Conservation (phyloP, 2,329 filamentous ascomycete genomes). For the Fusarium praegraminearum region DNA sequence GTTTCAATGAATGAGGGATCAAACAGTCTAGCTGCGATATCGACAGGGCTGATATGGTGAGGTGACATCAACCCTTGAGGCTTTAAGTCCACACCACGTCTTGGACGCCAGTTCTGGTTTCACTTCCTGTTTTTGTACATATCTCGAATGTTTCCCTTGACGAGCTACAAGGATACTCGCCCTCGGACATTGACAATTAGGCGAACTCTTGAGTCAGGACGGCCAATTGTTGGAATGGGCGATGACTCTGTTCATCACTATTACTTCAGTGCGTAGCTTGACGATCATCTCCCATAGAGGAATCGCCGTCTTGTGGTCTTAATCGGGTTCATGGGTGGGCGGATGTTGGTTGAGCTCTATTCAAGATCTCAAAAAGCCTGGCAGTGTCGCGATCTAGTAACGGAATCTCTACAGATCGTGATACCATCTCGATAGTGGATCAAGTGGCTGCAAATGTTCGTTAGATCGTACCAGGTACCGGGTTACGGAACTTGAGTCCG, state of each 20-base stretch:
- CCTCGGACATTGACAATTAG: not conserved
- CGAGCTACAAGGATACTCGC: not conserved
- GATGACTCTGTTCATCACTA: constrained; percentile 5
- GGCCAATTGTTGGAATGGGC: not conserved
- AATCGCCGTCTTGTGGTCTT: not conserved
- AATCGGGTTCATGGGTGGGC: not conserved
- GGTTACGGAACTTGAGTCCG: constrained; percentile 25
- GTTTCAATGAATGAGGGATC: not conserved
- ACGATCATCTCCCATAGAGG: not conserved
- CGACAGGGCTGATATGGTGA: constrained; percentile 3
- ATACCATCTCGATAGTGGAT: constrained; percentile 45
- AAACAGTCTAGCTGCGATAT: not conserved
- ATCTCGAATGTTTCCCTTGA: constrained; percentile 1
- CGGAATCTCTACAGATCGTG: constrained; percentile 38
- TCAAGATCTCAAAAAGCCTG: constrained; percentile 27
- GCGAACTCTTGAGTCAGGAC: not conserved
- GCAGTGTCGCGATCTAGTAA: constrained; percentile 33
- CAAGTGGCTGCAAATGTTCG: constrained; percentile 34
- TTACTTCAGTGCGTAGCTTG: constrained; percentile 4
- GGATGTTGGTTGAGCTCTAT: constrained; percentile 21
- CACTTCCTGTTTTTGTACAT: not conserved
- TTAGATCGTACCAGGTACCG: constrained; percentile 37
- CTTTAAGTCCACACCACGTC: not conserved
- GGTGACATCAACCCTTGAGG: not conserved
- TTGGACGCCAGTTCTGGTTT: not conserved